phyloP scores from a whole-genome alignment of 2,329 filamentous ascomycete species.

The Xylariomycetidae sp. region DNA sequence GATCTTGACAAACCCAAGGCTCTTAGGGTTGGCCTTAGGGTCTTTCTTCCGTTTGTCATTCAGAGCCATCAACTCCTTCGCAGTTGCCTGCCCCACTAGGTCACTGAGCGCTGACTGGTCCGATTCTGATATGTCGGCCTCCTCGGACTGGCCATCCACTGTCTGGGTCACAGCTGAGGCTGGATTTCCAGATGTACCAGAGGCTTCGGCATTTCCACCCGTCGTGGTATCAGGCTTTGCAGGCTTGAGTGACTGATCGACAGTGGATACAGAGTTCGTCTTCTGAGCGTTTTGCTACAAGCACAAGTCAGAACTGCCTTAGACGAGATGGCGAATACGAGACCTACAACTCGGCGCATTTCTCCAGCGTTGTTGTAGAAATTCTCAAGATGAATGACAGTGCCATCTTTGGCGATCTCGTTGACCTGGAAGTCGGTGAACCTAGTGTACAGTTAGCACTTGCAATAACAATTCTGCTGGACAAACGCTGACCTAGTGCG shows the following conservation, averaged over 20 bases:
- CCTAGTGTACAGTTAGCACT: conserved; percentile 33
- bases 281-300: too few species aligned
- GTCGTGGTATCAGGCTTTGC: conserved; percentile 1
- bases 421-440: conserved; percentile 93
- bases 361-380: conserved; percentile 29
- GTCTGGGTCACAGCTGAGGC: conserved; percentile 4
- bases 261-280: too few species aligned
- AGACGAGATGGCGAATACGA: neutral
- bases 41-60: conserved; percentile 16
- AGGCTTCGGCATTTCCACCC: neutral
- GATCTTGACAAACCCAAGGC: conserved; percentile 17
- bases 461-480: neutral
- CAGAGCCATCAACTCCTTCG: conserved; percentile 19
- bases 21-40: conserved; percentile 13
- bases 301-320: too few species aligned
- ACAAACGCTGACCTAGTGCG: conserved; percentile 34
- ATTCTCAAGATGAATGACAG: conserved; percentile 65
- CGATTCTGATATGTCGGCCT: conserved; percentile 10
- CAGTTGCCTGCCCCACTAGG: conserved; percentile 16
- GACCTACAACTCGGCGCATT: conserved; percentile 11
- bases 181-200: too few species aligned
- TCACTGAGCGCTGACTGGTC: conserved; percentile 16
- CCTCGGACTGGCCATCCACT: conserved; percentile 4
- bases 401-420: conserved; percentile 71
- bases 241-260: too few species aligned